A percentile compares a stretch with the other conserved stretches of the same genome.
Conservation (phyloP, 805 yeast species). For the Saturnispora galanensis region DNA sequence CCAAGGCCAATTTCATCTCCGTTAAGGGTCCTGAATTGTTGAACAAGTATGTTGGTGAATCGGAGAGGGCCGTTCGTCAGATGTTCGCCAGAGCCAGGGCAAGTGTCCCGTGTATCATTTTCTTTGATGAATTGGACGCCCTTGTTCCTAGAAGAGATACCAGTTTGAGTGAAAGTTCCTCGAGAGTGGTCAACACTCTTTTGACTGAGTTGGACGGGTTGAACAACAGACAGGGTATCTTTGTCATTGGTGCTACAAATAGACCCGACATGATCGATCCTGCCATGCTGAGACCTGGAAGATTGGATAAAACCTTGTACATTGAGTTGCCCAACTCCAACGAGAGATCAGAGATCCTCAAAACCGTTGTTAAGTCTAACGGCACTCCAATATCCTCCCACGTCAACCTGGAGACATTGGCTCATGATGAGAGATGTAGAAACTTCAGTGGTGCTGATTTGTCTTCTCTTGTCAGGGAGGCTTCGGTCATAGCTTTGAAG, state of each 20-base stretch:
- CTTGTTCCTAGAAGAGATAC: constrained; percentile 90
- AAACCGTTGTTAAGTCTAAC: constrained; percentile 61
- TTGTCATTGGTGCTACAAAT: constrained; percentile 93
- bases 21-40: constrained; percentile 94
- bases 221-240: constrained; percentile 85
- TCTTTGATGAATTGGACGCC: constrained; percentile 94
- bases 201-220: constrained; percentile 93
- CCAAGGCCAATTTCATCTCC: constrained; percentile 90
- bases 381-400: constrained; percentile 61
- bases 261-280: constrained; percentile 98
- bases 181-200: constrained; percentile 89
- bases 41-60: constrained; percentile 93
- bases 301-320: constrained; percentile 85
- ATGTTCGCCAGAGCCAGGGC: constrained; percentile 89
- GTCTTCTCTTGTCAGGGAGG: constrained; percentile 84
- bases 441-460: constrained; percentile 96
- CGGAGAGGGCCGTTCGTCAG: constrained; percentile 88
- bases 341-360: constrained; percentile 76
- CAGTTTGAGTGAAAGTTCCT: constrained; percentile 76
- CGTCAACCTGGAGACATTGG: constrained; percentile 54
- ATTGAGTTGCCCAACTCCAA: constrained; percentile 76
- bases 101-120: constrained; percentile 88
- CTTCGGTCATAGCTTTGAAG: constrained; percentile 83
- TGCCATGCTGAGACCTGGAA: constrained; percentile 95
- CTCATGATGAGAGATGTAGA: constrained; percentile 69